phyloP scores from a whole-genome alignment of 1,139 yeast species.

The Candida buenavistaensis region DNA sequence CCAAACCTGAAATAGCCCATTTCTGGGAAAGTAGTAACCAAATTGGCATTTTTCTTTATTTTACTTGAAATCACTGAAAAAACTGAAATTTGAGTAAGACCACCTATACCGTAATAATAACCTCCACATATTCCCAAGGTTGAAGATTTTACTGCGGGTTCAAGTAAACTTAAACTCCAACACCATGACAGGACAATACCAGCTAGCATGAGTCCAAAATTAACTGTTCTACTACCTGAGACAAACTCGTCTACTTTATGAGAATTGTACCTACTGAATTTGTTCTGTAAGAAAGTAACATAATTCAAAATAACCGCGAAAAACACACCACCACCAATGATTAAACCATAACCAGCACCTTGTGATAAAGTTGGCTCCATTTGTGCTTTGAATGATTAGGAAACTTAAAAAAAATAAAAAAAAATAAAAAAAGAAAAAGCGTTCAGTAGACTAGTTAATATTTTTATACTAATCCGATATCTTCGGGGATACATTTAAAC shows the following conservation, averaged over 20 bases:
- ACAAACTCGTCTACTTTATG: constrained; percentile 36
- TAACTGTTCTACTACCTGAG: constrained; percentile 35
- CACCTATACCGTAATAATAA: constrained; percentile 26
- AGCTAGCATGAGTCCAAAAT: constrained; percentile 31
- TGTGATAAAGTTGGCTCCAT: constrained; percentile 32
- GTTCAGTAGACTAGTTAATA: too few relatives aligned
- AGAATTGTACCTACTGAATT: constrained; percentile 24
- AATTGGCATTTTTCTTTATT: constrained; percentile 37
- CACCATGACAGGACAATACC: constrained; percentile 40
- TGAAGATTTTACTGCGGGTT: constrained; percentile 11
- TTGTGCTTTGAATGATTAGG: neutral
- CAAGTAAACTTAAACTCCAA: constrained; percentile 34
- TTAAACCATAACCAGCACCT: constrained; percentile 37
- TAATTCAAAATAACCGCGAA: constrained; percentile 32
- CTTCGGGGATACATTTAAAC: too few relatives aligned
- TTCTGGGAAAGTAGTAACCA: constrained; percentile 42
- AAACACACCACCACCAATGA: constrained; percentile 35
- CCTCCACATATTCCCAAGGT: constrained; percentile 24
- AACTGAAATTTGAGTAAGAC: constrained; percentile 35
- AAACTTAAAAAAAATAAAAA: neutral
- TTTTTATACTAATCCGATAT: too few relatives aligned
- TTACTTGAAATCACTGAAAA: constrained; percentile 37
- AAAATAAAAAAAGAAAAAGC: neutral
- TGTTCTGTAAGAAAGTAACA: constrained; percentile 31
- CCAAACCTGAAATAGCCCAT: constrained; percentile 40